Base-by-base conservation (phyloP, 257 asterid species). In the Fraxinus americana region DNA sequence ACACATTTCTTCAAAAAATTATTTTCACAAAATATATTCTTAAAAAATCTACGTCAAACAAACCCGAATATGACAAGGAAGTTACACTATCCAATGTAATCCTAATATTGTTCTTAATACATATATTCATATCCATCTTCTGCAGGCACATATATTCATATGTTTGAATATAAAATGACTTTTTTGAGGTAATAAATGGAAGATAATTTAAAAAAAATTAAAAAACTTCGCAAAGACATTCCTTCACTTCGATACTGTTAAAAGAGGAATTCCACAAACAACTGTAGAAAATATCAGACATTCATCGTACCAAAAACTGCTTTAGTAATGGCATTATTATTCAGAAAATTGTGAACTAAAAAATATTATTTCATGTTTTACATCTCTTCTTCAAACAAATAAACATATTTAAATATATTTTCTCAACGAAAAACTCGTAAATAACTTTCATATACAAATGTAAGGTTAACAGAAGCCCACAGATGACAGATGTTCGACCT, bases 371-470 rank as follows among this genome's bases (percentile, higher is more conserved):
- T 63, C 34, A 27, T 23, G 16, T 63, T 61, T 63, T 23, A 63
- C 29, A 25, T 27, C 69, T 63, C 8, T 63, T 63, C 36, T 63
- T 23, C 69, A 63, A 63, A 63, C 67, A 59, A 59, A 59, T 65
- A 35, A 72, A 67, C 30, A 1, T 57, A 68, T 74, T 81, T 65
- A 35, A 72, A 67, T n/a, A 1, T 57, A 68, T 74, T 81, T 25
- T 52, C 67, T 75, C 35, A 35, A 70, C 32, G 76, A 68, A 75
- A 75, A 75, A 5, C 75, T 25, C 72, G 59, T 2, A 48, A 25
- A 45, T 75, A 59, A 70, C 21, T 75, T 70, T 79, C 77, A 75
- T 75, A 57, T 74, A 77, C 71, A 61, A n/a, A 69, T 45, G 67
- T 30, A 69, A 48, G 73, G 57, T 41, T 12, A 13, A 59, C 13